Evolutionary conservation across 1,284 basidiomycete species (phyloP), one percentile per base, ranked within the genome.

Genomic region (Austroboletus rostrupii): DNA sequence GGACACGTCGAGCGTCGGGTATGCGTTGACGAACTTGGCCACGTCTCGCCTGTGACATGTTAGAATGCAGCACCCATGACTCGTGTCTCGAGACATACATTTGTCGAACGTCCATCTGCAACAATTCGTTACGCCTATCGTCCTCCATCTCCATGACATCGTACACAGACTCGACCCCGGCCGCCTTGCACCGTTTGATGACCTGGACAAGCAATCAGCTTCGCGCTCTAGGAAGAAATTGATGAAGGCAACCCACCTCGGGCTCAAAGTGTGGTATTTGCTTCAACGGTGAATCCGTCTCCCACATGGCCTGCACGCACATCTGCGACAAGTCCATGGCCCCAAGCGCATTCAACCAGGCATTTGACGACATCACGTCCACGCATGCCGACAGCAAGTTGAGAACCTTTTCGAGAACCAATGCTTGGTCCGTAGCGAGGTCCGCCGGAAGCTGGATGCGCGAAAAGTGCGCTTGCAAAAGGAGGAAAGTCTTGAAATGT

Each of bases 271-370:
- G 92, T 11, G 97, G 97, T 42, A 99, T 89, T 68, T 99, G 96
- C 65, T 90, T 92, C 64, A 98, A 70, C 0, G 93, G 92, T 41
- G 89, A 92, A 68, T 97, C 97, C 29, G 87, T 88, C 64, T 99
- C 95, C 96, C 96, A 98, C 67, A 96, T 87, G 1, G 91, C 95
- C 70, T 99, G 97, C 2, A 98, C 93, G 68, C 92, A 94, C 96
- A 99, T 99, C 72, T 99, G 97, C n/a, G 89, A 91, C 52, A 99
- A 69, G 72, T 99, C 97, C 97, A 99, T 99, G 0, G 95, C 96
- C 44, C 95, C 90, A 14, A 98, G 74, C 1, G 95, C 96, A 63
- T 87, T 96, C 61, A 99, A 70, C 86, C 87, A 96, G 3, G 91
- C 93, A 64, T 97, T 97, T 43, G 89, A 93, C 5, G 90, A 94